Conservation (phyloP, 192 early-diverging fungal genomes). For the Coemansia umbellata region DNA sequence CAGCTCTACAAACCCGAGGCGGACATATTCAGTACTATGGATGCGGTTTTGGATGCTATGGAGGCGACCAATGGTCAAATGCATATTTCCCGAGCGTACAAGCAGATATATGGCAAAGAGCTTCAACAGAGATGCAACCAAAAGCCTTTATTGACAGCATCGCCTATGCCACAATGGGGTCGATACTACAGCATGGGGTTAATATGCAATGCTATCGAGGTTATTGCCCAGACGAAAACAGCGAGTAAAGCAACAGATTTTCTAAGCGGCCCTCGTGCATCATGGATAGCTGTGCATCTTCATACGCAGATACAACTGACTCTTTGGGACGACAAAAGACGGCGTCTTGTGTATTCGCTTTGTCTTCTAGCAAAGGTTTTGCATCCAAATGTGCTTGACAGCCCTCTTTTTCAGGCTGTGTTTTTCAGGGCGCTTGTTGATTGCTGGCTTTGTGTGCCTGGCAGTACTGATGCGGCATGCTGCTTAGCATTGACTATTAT, state of each 20-base stretch:
- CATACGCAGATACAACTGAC: conserved; percentile 14
- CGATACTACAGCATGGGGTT: conserved; percentile 13
- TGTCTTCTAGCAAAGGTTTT: conserved; percentile 11
- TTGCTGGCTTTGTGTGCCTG: conserved; percentile 15
- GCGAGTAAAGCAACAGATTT: neutral
- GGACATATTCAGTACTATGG: conserved; percentile 2
- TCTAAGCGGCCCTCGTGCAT: conserved; percentile 13
- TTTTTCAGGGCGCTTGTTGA: conserved; percentile 12
- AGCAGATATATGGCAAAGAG: neutral
- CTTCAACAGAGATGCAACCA: neutral
- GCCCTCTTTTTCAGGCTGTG: conserved; percentile 22
- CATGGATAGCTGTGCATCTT: conserved; percentile 31
- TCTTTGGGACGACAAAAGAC: conserved; percentile 12
- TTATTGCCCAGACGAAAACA: neutral
- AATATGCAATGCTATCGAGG: conserved; percentile 7
- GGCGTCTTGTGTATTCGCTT: conserved; percentile 20
- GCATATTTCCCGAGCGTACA: conserved; percentile 3
- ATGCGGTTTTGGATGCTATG: neutral
- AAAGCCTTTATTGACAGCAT: too few species aligned
- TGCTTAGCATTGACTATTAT: conserved; percentile 12
- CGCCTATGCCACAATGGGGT: conserved; percentile 27
- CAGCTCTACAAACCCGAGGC: conserved; percentile 14
- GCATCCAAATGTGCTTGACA: conserved; percentile 10
- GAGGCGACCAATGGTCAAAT: neutral
- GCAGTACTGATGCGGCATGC: conserved; percentile 7